A percentile compares a stretch with the other conserved stretches of the same genome.
phyloP scores from a whole-genome alignment of 1,284 basidiomycete genomes.

The Ceratobasidium sp. region DNA sequence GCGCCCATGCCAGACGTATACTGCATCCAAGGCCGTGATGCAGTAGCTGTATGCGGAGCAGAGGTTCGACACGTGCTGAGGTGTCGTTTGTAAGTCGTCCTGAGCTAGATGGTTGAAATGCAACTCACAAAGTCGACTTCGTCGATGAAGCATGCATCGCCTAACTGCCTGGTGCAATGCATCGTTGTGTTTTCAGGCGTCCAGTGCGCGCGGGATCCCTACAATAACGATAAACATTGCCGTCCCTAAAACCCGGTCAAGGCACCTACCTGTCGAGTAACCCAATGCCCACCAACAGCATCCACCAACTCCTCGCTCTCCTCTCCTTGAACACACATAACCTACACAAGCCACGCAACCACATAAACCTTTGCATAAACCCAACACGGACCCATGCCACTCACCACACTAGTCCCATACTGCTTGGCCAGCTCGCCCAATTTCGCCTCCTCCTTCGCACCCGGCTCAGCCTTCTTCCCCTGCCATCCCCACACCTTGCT shows the following conservation, averaged over 20 bases:
- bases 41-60: constrained; percentile 86
- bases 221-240: constrained; percentile 39
- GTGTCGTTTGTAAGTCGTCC: not conserved
- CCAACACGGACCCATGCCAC: constrained; percentile 50
- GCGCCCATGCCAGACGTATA: constrained; percentile 83
- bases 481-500: constrained; percentile 81
- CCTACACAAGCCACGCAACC: constrained; percentile 57
- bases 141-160: constrained; percentile 72
- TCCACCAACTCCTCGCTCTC: constrained; percentile 74
- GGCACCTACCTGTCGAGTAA: constrained; percentile 72
- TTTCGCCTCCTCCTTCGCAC: constrained; percentile 73
- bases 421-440: constrained; percentile 75
- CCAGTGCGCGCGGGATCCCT: constrained; percentile 81
- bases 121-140: constrained; percentile 76
- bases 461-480: constrained; percentile 66
- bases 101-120: not conserved
- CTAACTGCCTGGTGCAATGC: constrained; percentile 72
- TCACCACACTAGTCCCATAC: constrained; percentile 73
- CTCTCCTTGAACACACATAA: constrained; percentile 66
- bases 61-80: constrained; percentile 73
- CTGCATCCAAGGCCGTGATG: constrained; percentile 72
- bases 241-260: not conserved
- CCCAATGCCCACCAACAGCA: constrained; percentile 74
- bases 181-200: constrained; percentile 81
- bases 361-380: constrained; percentile 23